Percentiles rank a stretch among this genome's conserved stretches.
Conservation (phyloP, 2,329 filamentous ascomycete genomes). For the Epichloe sp. region DNA sequence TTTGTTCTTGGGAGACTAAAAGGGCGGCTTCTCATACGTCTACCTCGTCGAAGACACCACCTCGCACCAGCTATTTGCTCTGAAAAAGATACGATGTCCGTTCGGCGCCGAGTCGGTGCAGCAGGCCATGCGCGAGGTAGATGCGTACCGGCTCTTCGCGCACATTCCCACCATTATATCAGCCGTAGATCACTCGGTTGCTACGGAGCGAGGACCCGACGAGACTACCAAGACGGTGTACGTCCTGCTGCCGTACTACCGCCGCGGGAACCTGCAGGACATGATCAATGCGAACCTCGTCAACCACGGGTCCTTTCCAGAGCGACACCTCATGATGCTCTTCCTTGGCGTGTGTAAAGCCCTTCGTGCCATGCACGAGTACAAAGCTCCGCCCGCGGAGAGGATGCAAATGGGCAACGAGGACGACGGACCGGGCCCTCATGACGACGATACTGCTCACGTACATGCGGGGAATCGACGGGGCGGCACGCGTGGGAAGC, state of each 20-base stretch:
- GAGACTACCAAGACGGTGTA: slow-evolving; percentile 81
- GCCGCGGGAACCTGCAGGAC: slow-evolving; percentile 90
- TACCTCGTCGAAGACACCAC: slow-evolving; percentile 92
- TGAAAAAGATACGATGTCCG: slow-evolving; percentile 98
- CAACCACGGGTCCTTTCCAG: slow-evolving; percentile 83
- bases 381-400: slow-evolving; percentile 38
- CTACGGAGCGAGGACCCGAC: slow-evolving; percentile 54
- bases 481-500: slow-evolving; percentile 21
- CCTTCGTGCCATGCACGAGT: slow-evolving; percentile 82
- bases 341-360: slow-evolving; percentile 88
- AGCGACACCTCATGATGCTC: slow-evolving; percentile 73
- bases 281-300: slow-evolving; percentile 98
- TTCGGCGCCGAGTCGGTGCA: slow-evolving; percentile 94
- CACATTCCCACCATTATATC: slow-evolving; percentile 78
- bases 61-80: slow-evolving; percentile 72
- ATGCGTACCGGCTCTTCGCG: slow-evolving; percentile 85
- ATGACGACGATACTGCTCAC: slow-evolving; percentile 16
- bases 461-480: too few species aligned
- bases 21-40: slow-evolving; percentile 95
- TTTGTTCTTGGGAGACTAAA: background rate
- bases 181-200: slow-evolving; percentile 69
- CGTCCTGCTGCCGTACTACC: slow-evolving; percentile 89
- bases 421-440: slow-evolving; percentile 21
- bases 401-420: slow-evolving; percentile 39
- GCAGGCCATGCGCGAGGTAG: slow-evolving; percentile 91